Evolutionary conservation across 257 asterid species (phyloP).

Genomic region (Penstemon barbatus): DNA sequence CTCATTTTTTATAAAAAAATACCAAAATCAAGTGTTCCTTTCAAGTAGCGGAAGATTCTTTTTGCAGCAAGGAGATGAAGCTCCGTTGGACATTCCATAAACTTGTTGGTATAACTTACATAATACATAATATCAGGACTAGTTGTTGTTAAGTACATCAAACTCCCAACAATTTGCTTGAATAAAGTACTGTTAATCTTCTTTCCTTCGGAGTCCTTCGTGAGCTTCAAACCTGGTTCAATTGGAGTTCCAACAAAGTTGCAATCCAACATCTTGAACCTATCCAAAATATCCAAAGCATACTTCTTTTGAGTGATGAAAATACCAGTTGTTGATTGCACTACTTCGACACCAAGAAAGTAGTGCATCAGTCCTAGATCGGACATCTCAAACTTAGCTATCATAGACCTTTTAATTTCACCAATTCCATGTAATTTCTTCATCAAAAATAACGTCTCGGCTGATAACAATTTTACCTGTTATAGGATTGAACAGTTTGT

Average conservation of each 20-base stretch:
- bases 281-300: constrained; percentile 14
- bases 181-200: not conserved
- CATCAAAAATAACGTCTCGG: not conserved
- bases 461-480: too few species aligned
- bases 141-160: not conserved
- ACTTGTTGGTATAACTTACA: not conserved
- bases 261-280: constrained; percentile 24
- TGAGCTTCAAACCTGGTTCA: constrained; percentile 17
- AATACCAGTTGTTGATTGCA: too few species aligned
- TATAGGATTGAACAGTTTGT: too few species aligned
- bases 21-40: not conserved
- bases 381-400: constrained; percentile 22
- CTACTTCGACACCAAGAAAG: too few species aligned
- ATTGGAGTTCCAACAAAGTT: constrained; percentile 27
- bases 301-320: constrained; percentile 19
- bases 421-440: too few species aligned
- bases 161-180: constrained; percentile 9
- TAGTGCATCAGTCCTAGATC: not conserved
- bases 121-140: not conserved
- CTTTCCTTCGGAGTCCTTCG: not conserved
- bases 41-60: constrained; percentile 1
- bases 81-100: not conserved
- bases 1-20: not conserved
- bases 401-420: constrained; percentile 17
- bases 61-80: constrained; percentile 2